A percentile compares a stretch with the other conserved stretches of the same genome.
Evolutionary conservation across 768 basidiomycete species (phyloP).

Genomic region (Hericium coralloides): DNA sequence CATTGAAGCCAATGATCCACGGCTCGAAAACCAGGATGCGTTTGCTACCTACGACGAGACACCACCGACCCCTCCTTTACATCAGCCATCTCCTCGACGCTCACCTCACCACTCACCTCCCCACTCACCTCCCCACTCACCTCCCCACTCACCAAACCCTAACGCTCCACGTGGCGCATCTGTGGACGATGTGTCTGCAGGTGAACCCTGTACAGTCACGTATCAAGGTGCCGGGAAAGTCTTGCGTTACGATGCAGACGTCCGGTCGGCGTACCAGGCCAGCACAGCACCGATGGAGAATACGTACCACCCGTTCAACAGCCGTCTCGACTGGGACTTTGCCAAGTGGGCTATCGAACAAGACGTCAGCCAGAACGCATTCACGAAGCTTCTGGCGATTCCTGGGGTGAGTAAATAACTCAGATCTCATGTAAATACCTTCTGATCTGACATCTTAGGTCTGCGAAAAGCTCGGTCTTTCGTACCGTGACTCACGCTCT

Average conservation of each 20-base stretch:
- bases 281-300: neutral
- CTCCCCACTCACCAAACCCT: no score
- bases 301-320: slow-evolving; percentile 7
- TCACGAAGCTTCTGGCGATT: slow-evolving; percentile 9
- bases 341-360: slow-evolving; percentile 13
- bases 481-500: neutral
- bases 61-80: no score
- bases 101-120: no score
- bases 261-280: neutral
- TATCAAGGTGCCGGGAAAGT: no score
- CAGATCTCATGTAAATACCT: neutral
- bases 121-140: no score
- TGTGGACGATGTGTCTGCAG: no score
- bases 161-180: no score
- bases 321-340: slow-evolving; percentile 9
- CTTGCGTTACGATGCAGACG: neutral
- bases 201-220: no score
- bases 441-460: neutral
- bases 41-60: no score
- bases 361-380: slow-evolving; percentile 8
- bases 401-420: slow-evolving; percentile 4
- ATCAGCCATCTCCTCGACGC: no score
- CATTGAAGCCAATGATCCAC: no score
- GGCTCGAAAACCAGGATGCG: no score
- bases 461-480: slow-evolving; percentile 1